A percentile compares a stretch with the other conserved stretches of the same genome.
phyloP scores from a whole-genome alignment of 2,329 filamentous ascomycete species.

The Alternaria longipes region DNA sequence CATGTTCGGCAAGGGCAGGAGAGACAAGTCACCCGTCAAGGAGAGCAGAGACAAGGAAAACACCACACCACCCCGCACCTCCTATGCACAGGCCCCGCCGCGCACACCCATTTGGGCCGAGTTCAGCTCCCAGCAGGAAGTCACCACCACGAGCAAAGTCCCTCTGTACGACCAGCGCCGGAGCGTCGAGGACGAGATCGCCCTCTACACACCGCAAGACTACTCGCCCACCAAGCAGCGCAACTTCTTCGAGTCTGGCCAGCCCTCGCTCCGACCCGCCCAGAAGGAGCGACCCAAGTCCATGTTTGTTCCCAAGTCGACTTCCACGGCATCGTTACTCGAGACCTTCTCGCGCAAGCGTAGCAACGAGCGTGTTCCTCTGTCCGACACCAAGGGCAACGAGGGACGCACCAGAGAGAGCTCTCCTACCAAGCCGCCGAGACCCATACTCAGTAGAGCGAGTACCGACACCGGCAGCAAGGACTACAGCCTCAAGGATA shows the following conservation, averaged over 20 bases:
- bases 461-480: constrained; percentile 42
- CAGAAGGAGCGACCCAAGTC: constrained; percentile 62
- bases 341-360: constrained; percentile 52
- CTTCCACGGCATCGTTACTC: constrained; percentile 53
- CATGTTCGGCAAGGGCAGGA: constrained; percentile 78
- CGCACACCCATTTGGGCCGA: constrained; percentile 83
- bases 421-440: constrained; percentile 30
- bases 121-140: constrained; percentile 62
- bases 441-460: constrained; percentile 35
- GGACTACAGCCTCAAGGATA: constrained; percentile 24
- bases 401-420: constrained; percentile 38
- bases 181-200: constrained; percentile 64
- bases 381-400: constrained; percentile 48
- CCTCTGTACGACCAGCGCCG: constrained; percentile 56
- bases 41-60: constrained; percentile 81
- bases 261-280: constrained; percentile 48
- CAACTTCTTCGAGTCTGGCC: constrained; percentile 66
- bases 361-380: constrained; percentile 44
- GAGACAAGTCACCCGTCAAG: constrained; percentile 58
- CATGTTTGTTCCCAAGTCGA: constrained; percentile 55
- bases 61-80: constrained; percentile 66
- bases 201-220: constrained; percentile 65
- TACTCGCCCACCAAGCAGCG: constrained; percentile 70
- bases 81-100: constrained; percentile 52
- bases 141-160: constrained; percentile 52